phyloP scores from a whole-genome alignment of 257 asterid genomes.

The Solanum microdontum region DNA sequence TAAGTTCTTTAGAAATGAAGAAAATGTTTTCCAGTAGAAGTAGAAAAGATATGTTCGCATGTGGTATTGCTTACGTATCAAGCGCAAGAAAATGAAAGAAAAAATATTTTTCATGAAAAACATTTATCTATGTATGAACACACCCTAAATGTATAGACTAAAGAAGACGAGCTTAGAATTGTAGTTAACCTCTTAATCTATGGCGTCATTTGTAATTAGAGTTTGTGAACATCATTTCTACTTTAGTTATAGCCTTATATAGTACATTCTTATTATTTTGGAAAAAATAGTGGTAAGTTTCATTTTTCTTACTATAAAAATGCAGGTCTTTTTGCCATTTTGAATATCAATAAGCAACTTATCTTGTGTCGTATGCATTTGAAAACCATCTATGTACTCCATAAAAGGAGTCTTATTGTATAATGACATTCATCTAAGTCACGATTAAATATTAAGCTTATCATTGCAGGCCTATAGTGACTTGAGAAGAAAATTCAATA shows the following conservation, averaged over 20 bases:
- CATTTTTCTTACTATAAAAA: not conserved
- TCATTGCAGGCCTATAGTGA: not conserved
- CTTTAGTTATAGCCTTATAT: not conserved
- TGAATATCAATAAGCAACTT: not conserved
- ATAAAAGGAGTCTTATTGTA: not conserved
- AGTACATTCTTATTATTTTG: not conserved
- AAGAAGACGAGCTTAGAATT: too few relatives aligned
- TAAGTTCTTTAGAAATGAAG: not conserved
- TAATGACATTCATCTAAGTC: not conserved
- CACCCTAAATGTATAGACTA: too few relatives aligned
- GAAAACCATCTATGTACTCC: not conserved
- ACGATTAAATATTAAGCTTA: fast-evolving
- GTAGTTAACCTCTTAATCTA: too few relatives aligned
- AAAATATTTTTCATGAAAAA: too few relatives aligned
- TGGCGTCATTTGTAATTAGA: not conserved
- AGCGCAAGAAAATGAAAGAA: not conserved
- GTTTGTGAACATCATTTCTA: not conserved
- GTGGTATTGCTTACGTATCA: not conserved
- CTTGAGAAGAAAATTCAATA: not conserved
- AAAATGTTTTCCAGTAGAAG: not conserved
- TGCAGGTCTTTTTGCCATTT: not conserved
- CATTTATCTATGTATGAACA: too few relatives aligned
- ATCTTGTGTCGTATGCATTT: not conserved
- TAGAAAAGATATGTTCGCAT: fast-evolving
- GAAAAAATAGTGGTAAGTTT: not conserved